Percentiles rank a stretch among this genome's conserved stretches.
These are phyloP conservation scores for Heliamphora exappendiculata DNA, from an alignment of 148 eudicot genomes.

Conservation along the genomic window DNA sequence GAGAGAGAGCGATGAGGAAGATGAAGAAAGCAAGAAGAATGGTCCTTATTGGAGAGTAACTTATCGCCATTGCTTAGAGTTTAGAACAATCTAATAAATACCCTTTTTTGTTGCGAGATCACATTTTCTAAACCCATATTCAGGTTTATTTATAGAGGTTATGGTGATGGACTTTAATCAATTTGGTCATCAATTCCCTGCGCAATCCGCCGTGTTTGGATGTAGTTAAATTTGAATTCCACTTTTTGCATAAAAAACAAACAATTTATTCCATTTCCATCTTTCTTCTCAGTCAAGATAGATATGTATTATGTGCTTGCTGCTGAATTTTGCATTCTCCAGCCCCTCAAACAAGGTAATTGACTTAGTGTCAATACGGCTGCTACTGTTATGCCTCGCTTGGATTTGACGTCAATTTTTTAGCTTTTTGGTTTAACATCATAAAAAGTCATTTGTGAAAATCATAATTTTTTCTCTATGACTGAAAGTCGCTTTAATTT, in stretches of 20 bases:
- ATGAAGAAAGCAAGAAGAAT: not conserved
- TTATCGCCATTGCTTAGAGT: constrained; percentile 7
- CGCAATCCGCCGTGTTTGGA: not conserved
- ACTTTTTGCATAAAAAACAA: not conserved
- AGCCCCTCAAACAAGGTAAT: not conserved
- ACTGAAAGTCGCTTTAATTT: too few species aligned
- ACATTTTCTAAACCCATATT: not conserved
- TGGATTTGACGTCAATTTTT: too few species aligned
- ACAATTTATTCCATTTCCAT: not conserved
- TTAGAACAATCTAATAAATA: not conserved
- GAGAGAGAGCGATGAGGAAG: not conserved
- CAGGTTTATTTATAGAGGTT: not conserved
- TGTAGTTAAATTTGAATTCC: not conserved
- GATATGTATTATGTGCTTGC: not conserved
- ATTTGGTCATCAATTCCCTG: not conserved
- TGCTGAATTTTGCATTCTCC: not conserved
- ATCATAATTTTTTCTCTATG: too few species aligned
- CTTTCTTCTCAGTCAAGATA: not conserved
- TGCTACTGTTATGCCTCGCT: too few species aligned
- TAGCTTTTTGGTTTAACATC: too few species aligned
- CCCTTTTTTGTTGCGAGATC: not conserved
- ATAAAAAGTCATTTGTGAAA: too few species aligned
- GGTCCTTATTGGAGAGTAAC: constrained; percentile 4
- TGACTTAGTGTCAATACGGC: not conserved
- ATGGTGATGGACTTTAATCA: not conserved